phyloP scores from a whole-genome alignment of 345 rosid species.

The Garcia nutans region DNA sequence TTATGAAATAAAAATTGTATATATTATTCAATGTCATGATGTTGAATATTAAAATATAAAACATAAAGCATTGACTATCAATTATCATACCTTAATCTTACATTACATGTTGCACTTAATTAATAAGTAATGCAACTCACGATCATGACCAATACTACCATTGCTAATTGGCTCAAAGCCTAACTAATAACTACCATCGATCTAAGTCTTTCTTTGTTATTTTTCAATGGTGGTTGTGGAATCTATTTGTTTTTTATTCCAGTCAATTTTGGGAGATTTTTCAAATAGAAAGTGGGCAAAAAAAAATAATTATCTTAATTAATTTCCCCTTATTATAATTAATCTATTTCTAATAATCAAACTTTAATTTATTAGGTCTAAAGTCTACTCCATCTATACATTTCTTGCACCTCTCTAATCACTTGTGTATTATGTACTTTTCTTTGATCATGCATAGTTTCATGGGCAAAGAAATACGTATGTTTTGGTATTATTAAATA shows the following conservation, averaged over 20 bases:
- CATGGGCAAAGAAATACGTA: neutral
- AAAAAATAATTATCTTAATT: too few species aligned
- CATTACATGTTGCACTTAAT: neutral
- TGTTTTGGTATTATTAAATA: too few species aligned
- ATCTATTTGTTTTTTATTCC: too few species aligned
- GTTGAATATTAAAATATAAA: too few species aligned
- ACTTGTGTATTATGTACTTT: neutral
- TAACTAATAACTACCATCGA: neutral
- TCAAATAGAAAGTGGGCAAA: too few species aligned
- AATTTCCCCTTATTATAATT: too few species aligned
- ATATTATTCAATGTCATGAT: too few species aligned
- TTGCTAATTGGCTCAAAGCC: neutral
- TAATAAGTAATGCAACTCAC: neutral
- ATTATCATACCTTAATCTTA: neutral
- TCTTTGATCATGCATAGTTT: neutral
- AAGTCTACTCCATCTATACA: neutral
- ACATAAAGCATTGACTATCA: too few species aligned
- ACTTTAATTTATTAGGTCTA: neutral
- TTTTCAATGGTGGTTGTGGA: neutral
- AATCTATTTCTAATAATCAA: too few species aligned
- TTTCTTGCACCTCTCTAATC: neutral
- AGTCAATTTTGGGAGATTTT: too few species aligned
- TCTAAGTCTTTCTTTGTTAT: neutral
- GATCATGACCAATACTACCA: neutral
- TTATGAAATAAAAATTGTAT: too few species aligned